phyloP scores from a whole-genome alignment of 176 grass and related monocot genomes.

The Saccharum officinarum region DNA sequence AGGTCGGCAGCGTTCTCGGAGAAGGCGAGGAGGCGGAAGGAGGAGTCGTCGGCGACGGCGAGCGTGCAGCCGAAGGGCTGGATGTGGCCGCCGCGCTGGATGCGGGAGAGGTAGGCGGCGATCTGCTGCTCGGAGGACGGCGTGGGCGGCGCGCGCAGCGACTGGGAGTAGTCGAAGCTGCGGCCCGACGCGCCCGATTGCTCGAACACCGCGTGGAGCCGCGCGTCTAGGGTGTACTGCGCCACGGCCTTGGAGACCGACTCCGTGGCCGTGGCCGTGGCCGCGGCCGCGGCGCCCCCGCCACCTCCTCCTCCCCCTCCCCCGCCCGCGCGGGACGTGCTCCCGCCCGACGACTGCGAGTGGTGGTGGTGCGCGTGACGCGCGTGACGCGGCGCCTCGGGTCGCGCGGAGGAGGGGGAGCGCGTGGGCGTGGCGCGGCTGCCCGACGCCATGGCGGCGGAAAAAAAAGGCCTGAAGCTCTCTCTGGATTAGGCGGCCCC shows the following conservation, averaged over 20 bases:
- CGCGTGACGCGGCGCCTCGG: conserved; percentile 41
- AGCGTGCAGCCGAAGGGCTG: conserved; percentile 93
- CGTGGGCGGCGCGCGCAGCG: conserved; percentile 61
- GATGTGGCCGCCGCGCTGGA: conserved; percentile 92
- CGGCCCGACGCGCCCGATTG: conserved; percentile 81
- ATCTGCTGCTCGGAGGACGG: conserved; percentile 86
- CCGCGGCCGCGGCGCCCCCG: neutral
- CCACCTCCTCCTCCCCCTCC: conserved; percentile 7
- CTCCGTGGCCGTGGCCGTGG: conserved; percentile 61
- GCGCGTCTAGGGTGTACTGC: conserved; percentile 89
- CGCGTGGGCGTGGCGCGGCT: conserved; percentile 53
- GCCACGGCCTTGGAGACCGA: conserved; percentile 93
- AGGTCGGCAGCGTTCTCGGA: conserved; percentile 85
- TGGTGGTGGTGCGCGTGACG: conserved; percentile 26
- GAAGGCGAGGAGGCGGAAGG: conserved; percentile 81
- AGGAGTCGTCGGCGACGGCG: conserved; percentile 76
- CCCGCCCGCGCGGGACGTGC: conserved; percentile 51
- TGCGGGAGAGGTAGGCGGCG: conserved; percentile 90
- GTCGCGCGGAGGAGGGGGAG: conserved; percentile 39
- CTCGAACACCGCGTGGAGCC: conserved; percentile 94
- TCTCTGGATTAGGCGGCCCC: conserved; percentile 33
- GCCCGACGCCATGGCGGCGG: conserved; percentile 67
- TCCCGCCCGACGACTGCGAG: conserved; percentile 67
- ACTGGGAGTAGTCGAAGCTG: conserved; percentile 96
- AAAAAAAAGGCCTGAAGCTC: neutral